These are phyloP conservation scores for Cyanidioschyzon merolae DNA, from an alignment of 23 red algal species.

Conservation along the genomic window DNA sequence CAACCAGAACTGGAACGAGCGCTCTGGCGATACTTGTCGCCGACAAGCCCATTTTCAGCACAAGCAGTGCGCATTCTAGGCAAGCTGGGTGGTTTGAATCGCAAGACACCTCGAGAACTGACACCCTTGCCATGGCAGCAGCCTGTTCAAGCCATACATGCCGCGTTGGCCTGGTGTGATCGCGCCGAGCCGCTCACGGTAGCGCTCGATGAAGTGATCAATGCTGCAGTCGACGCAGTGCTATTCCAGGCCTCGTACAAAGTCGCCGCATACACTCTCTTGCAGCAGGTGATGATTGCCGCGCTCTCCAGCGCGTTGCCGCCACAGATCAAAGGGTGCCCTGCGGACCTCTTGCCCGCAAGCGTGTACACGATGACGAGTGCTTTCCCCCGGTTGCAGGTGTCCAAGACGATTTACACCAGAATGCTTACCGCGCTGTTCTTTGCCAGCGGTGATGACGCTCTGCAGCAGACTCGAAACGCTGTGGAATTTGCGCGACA, in stretches of 20 bases:
- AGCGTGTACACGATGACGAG: not conserved
- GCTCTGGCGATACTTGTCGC: constrained; percentile 38
- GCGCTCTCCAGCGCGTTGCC: not conserved
- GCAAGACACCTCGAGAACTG: not conserved
- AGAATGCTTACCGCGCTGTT: constrained; percentile 1
- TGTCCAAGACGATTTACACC: not conserved
- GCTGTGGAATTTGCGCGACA: not conserved
- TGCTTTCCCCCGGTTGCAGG: not conserved
- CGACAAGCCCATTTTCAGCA: not conserved
- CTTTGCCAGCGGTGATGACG: not conserved
- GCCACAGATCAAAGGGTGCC: not conserved
- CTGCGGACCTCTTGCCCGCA: not conserved
- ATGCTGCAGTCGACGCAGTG: not conserved
- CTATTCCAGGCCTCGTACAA: not conserved
- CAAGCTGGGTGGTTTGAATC: constrained; percentile 42
- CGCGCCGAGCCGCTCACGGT: not conserved
- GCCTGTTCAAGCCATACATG: not conserved
- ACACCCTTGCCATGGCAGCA: not conserved
- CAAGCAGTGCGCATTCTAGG: constrained; percentile 48
- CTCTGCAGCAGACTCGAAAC: not conserved
- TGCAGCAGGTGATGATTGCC: not conserved
- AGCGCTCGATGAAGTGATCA: constrained; percentile 4
- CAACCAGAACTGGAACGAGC: constrained; percentile 39
- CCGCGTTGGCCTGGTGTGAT: not conserved
- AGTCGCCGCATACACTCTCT: not conserved